Conservation (phyloP, 2,329 filamentous ascomycete species). For the Pseudocercospora cruenta region DNA sequence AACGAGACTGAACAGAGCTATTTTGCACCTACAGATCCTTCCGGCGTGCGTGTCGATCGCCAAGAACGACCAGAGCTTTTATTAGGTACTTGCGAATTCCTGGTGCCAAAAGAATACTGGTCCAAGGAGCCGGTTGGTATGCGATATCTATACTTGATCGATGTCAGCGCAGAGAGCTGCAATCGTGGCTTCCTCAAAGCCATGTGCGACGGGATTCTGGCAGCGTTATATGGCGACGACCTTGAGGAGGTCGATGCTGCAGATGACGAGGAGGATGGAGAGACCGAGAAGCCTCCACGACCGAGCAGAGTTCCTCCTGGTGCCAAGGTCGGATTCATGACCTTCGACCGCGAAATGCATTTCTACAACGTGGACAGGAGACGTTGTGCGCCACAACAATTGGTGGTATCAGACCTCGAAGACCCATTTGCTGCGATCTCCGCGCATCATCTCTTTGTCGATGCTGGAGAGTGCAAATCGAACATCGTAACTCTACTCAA, state of each 20-base stretch:
- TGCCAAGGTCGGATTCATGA: slow-evolving; percentile 90
- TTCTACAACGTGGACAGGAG: slow-evolving; percentile 90
- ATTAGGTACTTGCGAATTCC: slow-evolving; percentile 90
- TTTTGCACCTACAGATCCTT: slow-evolving; percentile 86
- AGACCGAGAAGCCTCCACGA: slow-evolving; percentile 48
- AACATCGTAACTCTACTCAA: slow-evolving; percentile 87
- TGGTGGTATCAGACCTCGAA: slow-evolving; percentile 97
- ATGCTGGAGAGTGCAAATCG: slow-evolving; percentile 84
- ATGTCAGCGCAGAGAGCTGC: slow-evolving; percentile 87
- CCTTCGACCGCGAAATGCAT: slow-evolving; percentile 94
- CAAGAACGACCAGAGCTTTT: slow-evolving; percentile 87
- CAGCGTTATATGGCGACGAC: slow-evolving; percentile 77
- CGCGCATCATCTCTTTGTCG: slow-evolving; percentile 83
- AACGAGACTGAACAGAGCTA: slow-evolving; percentile 94
- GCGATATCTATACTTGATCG: slow-evolving; percentile 87
- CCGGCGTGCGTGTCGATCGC: slow-evolving; percentile 84
- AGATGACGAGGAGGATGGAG: slow-evolving; percentile 53
- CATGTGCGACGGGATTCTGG: slow-evolving; percentile 85
- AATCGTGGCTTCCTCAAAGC: slow-evolving; percentile 89
- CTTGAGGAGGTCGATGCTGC: slow-evolving; percentile 53
- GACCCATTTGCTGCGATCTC: slow-evolving; percentile 93
- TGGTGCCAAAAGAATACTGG: slow-evolving; percentile 99
- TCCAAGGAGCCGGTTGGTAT: slow-evolving; percentile 88
- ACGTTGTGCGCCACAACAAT: slow-evolving; percentile 89
- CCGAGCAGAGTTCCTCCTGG: slow-evolving; percentile 69